Conservation (phyloP, 768 basidiomycete species). For the Leccinum subtestaceum region DNA sequence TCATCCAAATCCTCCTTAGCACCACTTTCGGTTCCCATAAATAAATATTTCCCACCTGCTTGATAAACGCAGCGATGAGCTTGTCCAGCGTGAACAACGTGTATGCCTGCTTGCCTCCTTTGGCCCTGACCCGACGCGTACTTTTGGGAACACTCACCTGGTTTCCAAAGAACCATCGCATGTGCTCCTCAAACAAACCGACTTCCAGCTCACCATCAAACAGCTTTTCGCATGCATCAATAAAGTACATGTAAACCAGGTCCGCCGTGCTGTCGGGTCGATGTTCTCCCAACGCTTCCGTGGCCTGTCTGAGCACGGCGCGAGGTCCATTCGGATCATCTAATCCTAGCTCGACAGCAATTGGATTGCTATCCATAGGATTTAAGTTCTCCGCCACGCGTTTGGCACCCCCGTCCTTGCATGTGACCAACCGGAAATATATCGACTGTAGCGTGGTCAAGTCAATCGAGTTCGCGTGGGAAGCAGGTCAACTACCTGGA, state of each 20-base stretch:
- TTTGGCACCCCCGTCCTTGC: conserved; percentile 76
- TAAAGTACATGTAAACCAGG: conserved; percentile 82
- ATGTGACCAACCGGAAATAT: conserved; percentile 81
- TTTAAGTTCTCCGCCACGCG: conserved; percentile 67
- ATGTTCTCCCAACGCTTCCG: conserved; percentile 55
- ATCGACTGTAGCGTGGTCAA: conserved; percentile 56
- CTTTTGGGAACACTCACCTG: conserved; percentile 48
- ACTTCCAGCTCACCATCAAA: conserved; percentile 94
- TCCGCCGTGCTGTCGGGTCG: conserved; percentile 48
- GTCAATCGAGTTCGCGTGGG: conserved; percentile 2
- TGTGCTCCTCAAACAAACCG: conserved; percentile 89
- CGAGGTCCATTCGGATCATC: conserved; percentile 80
- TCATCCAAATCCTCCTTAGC: conserved; percentile 7
- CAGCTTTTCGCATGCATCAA: conserved; percentile 88
- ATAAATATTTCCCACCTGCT: conserved; percentile 60
- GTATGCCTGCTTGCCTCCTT: conserved; percentile 66
- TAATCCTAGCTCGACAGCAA: conserved; percentile 80
- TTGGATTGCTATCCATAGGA: conserved; percentile 68
- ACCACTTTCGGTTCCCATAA: background rate
- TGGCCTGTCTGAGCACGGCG: conserved; percentile 61
- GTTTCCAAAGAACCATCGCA: conserved; percentile 92
- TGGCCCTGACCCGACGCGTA: background rate
- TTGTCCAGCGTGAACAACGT: conserved; percentile 93
- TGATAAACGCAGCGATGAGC: conserved; percentile 82
- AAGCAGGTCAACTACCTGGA: conserved; percentile 59